Evolutionary conservation across 805 yeast genomes (phyloP).

Genomic region (Ogataea methanolica): DNA sequence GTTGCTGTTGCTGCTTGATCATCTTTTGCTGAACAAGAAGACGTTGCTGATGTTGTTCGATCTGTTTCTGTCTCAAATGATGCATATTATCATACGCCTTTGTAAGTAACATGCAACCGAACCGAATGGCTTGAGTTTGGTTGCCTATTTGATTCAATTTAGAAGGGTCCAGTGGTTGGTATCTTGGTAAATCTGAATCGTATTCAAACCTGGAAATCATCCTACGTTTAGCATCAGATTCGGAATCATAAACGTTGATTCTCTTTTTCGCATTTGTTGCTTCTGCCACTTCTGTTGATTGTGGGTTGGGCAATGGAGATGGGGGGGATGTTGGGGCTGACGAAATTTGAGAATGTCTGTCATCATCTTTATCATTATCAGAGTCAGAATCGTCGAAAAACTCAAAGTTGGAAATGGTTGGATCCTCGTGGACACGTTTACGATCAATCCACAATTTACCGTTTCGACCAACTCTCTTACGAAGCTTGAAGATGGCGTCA

Average conservation of each 20-base stretch:
- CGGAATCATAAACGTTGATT: conserved; percentile 32
- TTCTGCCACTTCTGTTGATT: neutral
- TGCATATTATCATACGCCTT: conserved; percentile 85
- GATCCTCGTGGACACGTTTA: conserved; percentile 37
- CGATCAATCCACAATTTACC: conserved; percentile 74
- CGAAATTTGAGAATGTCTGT: conserved; percentile 17
- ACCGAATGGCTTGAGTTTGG: conserved; percentile 84
- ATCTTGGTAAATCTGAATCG: conserved; percentile 39
- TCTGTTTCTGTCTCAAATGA: conserved; percentile 65
- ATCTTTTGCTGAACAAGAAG: conserved; percentile 25
- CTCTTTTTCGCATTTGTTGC: conserved; percentile 13
- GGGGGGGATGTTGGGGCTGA: conserved; percentile 7
- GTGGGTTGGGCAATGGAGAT: neutral
- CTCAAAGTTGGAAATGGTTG: conserved; percentile 6
- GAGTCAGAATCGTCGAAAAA: neutral
- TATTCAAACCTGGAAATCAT: conserved; percentile 46
- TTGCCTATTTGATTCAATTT: conserved; percentile 75
- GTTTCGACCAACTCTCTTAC: conserved; percentile 73
- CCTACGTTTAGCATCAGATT: conserved; percentile 32
- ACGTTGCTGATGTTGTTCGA: conserved; percentile 36
- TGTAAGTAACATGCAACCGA: conserved; percentile 85
- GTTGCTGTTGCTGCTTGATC: conserved; percentile 29
- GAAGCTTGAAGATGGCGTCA: conserved; percentile 52
- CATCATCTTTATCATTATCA: conserved; percentile 9
- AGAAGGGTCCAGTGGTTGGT: conserved; percentile 74